Base-by-base conservation (phyloP, 768 basidiomycete genomes). In the Boletus tomentosulus region DNA sequence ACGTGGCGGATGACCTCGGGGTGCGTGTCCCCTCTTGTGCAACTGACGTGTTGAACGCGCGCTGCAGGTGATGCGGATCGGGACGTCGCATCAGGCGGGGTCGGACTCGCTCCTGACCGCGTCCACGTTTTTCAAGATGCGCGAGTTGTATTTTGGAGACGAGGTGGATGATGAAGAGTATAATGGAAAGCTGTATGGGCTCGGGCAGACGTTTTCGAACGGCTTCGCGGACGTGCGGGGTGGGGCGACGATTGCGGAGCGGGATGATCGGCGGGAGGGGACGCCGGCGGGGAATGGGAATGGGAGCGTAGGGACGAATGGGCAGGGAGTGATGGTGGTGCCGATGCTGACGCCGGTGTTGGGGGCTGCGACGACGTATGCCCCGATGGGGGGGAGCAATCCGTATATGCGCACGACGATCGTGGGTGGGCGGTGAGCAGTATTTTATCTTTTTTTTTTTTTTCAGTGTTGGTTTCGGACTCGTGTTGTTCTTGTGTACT, bases 81-180 rank as follows among this genome's bases (percentile, higher is more conserved):
- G 92, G 6, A 81, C 85, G 22, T 90, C 92, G 51, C 94, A 97
- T 71, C 96, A 97, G 74, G 94, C 96, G 10, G 96, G 97, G 13
- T 95, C 92, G n/a, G 97, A 98, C 67, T 92, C 90, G 13, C 85
- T 98, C 39, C 80, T 99, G 44, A 98, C 95, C 7, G 84, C 93
- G 3, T 84, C 87, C 2, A 92, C 92, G 0, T 98, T 98, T 74
- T 98, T 98, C 86, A 90, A 94, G 71, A 91, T 98, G 82, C 84
- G 91, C 28, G 85, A 92, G 60, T 71, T 88, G 15, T 98, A 94
- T 74, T 99, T 99, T 74, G 83, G 86, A 57, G 89, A 93, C 67
- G 76, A 82, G n/a, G 79, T 97, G 49, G 92, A 98, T 67, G 88
- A 94, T 53, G 73, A 66, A 2, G 87, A 90, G 64, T 91, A 86